Evolutionary conservation across 2,329 filamentous ascomycete genomes (phyloP), one percentile per base, ranked within the genome.

Genomic region (Orbilia javanica): DNA sequence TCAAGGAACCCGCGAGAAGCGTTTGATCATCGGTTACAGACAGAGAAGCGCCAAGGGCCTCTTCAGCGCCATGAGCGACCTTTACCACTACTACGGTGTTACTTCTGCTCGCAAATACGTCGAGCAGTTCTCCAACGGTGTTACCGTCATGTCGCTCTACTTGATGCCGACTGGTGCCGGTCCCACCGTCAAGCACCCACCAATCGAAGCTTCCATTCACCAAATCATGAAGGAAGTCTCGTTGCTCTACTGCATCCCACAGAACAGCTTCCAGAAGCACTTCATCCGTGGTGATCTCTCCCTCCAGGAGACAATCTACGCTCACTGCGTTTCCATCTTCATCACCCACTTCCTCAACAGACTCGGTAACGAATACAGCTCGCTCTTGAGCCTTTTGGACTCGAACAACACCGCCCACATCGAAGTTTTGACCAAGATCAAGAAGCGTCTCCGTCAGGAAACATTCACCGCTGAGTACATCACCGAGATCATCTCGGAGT

Each of bases 141-240:
- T 97, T 84, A 97, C 93, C 13, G 92, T 98, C 84, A 97, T 98
- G 88, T 97, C 94, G 81, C 89, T 97, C 79, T 99, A 99, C 85
- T 88, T 99, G 77, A 91, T 92, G 80, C 94, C 93, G 22, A 88
- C 92, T 18, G 83, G 87, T 57, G 84, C 88, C 25, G 86, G 89
- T 34, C 4, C 60, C 11, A 85, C 88, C 48, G 87, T 88, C 71
- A 88, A 87, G 80, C 87, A 88, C 83, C 94, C 95, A 44, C 91
- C 94, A 0, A 93, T 98, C 81, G 93, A 97, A 82, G 92, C 95
- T 81, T 96, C 95, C 1, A 97, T 99, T 81, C 93, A 97, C 85
- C 96, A 99, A 85, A 97, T 99, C 86, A 97, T 96, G 87, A 98
- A 98, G 88, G 96, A 99, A 85, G 91, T 97, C 63, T 98, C 96